phyloP scores from a whole-genome alignment of 2,329 filamentous ascomycete species.

The Aspergillus udagawae region DNA sequence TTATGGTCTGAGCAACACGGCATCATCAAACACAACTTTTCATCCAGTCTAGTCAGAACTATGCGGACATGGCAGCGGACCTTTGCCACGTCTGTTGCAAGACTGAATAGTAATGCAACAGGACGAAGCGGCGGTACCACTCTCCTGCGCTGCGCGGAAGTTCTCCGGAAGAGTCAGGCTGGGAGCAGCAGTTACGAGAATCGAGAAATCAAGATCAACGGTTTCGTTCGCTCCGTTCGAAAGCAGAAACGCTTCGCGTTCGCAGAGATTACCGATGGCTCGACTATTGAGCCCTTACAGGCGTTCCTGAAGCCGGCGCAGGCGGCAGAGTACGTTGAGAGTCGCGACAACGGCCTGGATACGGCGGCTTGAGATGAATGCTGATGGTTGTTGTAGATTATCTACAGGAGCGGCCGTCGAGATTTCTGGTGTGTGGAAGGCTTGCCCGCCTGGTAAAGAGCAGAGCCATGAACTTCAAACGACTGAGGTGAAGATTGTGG shows the following conservation, averaged over 20 bases:
- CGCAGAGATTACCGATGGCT: slow-evolving; percentile 82
- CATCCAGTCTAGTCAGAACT: slow-evolving; percentile 16
- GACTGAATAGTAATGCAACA: slow-evolving; percentile 24
- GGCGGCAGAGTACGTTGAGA: slow-evolving; percentile 62
- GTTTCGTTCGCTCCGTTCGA: slow-evolving; percentile 78
- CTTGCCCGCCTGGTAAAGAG: slow-evolving; percentile 60
- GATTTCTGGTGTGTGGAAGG: slow-evolving; percentile 71
- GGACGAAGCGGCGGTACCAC: slow-evolving; percentile 14
- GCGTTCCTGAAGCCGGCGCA: slow-evolving; percentile 70
- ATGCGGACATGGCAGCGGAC: slow-evolving; percentile 40
- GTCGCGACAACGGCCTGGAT: not conserved
- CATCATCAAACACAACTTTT: slow-evolving; percentile 3
- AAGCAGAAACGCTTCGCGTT: slow-evolving; percentile 83
- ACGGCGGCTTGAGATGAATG: not conserved
- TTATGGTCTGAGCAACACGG: slow-evolving; percentile 4
- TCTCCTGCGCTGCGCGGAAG: slow-evolving; percentile 35
- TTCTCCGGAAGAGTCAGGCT: slow-evolving; percentile 30
- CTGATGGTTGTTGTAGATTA: slow-evolving; percentile 52
- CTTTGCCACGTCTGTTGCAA: slow-evolving; percentile 34
- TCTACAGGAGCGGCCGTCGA: slow-evolving; percentile 77
- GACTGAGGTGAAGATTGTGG: slow-evolving; percentile 64
- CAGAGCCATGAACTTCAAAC: slow-evolving; percentile 81
- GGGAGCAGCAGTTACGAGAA: slow-evolving; percentile 30
- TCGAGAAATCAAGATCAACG: slow-evolving; percentile 58
- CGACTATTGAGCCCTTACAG: slow-evolving; percentile 73